Percentiles rank a stretch among this genome's conserved stretches.
Evolutionary conservation across 2,329 filamentous ascomycete species (phyloP).

Genomic region (Knoxdaviesia proteae): DNA sequence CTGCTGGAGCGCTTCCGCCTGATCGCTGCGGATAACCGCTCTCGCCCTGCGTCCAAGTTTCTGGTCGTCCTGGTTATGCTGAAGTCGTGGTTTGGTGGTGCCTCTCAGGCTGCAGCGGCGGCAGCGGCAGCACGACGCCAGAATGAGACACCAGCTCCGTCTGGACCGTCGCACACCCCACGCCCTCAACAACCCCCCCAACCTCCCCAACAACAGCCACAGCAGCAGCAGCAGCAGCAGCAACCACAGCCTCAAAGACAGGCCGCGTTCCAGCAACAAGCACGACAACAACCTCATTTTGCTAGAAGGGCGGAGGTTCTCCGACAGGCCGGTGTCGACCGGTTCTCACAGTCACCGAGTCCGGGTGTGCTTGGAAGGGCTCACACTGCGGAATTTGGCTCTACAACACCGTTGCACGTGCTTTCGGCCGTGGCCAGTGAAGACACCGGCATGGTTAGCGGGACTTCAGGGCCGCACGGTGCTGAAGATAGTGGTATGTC

Average conservation of each 20-base stretch:
- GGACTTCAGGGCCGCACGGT: no score
- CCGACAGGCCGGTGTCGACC: not conserved
- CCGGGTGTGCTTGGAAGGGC: no score
- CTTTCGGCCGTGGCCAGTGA: conserved; percentile 3
- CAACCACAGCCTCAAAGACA: conserved; percentile 1
- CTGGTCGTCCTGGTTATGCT: conserved; percentile 50
- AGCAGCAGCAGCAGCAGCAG: conserved; percentile 3
- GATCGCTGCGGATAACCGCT: conserved; percentile 40
- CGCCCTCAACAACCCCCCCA: not conserved
- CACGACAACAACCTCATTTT: conserved; percentile 4
- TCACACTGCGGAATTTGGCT: no score
- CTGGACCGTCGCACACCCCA: conserved; percentile 1
- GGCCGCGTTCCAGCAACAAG: conserved; percentile 1
- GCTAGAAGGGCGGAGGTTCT: not conserved
- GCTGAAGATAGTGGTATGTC: no score
- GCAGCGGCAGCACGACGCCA: not conserved
- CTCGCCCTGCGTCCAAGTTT: conserved; percentile 48
- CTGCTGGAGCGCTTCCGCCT: conserved; percentile 47
- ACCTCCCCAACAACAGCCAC: not conserved
- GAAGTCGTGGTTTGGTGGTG: conserved; percentile 39
- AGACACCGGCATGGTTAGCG: not conserved
- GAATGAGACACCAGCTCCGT: not conserved
- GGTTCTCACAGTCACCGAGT: no score
- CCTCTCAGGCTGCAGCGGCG: no score
- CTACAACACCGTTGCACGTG: conserved; percentile 2